Evolutionary conservation across 768 basidiomycete genomes (phyloP), one percentile per base, ranked within the genome.

Genomic region (Inosperma sp.): DNA sequence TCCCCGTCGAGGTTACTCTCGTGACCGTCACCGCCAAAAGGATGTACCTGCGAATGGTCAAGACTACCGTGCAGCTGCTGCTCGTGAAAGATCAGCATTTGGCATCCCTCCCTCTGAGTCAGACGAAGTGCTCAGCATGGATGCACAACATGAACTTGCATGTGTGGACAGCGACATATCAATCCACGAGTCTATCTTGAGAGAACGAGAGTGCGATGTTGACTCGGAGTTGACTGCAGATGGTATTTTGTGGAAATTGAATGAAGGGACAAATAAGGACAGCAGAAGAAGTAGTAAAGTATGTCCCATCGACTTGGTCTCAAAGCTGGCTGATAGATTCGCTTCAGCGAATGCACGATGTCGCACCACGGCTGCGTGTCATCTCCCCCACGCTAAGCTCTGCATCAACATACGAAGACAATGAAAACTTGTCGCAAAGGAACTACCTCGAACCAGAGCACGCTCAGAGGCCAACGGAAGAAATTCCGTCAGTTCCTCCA

Each of bases 101-200:
- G 81, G 80, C 5, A 76, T 81, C 39, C 72, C 71, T 4, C 66
- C 73, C 2, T 77, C 78, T 3, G 65, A 68, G 7, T 74, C 72
- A 10, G 71, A 74, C 14, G 68, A 63, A 33, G 54, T 62, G 8
- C 58, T 57, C 25, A 58, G 35, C 10, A 36, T 22, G 51, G 46
- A 31, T 53, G 53, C 31, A 43, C 14, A 43, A n/a, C 13, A 30
- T 6, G 54, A 34, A 34, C 48, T 75, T 29, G 59, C 74, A 5
- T 72, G 70, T 36, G 63, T 68, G 3, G 77, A 80, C 14, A 82
- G 80, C 43, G 73, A 76, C 16, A 48, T 72, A 45, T 79, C 75
- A 13, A 62, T 77, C 10, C 64, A 68, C 5, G 71, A 70, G 40
- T 65, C 68, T 14, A 56, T 66, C 29, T 73, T 73, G 72, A 27